Base-by-base conservation (phyloP, 768 basidiomycete species). In the Podaxis rugospora region DNA sequence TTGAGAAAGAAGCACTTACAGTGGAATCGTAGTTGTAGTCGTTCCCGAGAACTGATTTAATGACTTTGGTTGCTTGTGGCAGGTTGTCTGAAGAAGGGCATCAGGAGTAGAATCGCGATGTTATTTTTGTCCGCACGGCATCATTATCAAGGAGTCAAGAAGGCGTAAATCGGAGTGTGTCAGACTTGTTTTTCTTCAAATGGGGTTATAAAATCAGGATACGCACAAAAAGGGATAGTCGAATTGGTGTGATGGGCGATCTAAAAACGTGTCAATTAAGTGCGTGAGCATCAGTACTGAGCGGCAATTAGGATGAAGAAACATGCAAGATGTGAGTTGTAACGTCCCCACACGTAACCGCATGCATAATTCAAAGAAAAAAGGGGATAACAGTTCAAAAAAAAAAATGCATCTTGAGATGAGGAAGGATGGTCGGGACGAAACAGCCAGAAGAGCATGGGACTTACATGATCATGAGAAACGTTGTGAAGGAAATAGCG, bases 21-120 rank as follows among this genome's bases (percentile, higher is more conserved):
- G 84, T 83, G 5, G 83, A 82, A 64, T 86, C 84, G 63, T 80
- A 85, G 64, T 85, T 85, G 66, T 87, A 84, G 59, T 86, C 78
- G 11, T 83, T 82, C 42, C 77, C 76, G 47, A 87, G 76, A 5
- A 86, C 74, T 14, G 69, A 72, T 71, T 81, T 83, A 65, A 87
- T 76, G 25, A 73, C 73, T 62, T 81, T 75, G 5, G 85, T 87
- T 1, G 84, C 81, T 58, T 80, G 68, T 3, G 85, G 84, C 59
- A 81, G 82, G 67, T 86, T 83, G 64, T 86, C 83, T 86, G 25
- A 32, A 37, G 9, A 39, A 56, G n/a, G 54, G 18, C 18, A 35
- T 18, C 6, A 18, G 42, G n/a, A 16, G 42, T 6, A 6, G 16
- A 44, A 3, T 14, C 42, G 18, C 16, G 42, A n/a, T 6, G 42